Evolutionary conservation across 192 early-diverging fungal species (phyloP).

Genomic region (Hyaloraphidium curvatum): DNA sequence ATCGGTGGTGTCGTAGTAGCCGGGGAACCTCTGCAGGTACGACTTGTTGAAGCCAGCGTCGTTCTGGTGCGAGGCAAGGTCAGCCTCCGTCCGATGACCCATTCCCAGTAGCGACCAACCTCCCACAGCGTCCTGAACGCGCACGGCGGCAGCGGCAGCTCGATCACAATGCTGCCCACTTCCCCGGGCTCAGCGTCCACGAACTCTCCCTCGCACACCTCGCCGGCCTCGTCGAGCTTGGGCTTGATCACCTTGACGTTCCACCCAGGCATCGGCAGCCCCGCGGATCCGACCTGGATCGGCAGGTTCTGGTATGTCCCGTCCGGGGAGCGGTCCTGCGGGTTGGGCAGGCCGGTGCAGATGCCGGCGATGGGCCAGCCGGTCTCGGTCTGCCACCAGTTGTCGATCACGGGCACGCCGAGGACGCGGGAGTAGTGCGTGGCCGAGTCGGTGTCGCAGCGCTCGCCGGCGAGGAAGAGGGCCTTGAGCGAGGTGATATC

Average conservation of each 20-base stretch:
- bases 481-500: constrained; percentile 38
- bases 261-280: constrained; percentile 54
- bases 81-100: too few species aligned
- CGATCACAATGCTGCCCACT: constrained; percentile 56
- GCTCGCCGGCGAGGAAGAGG: constrained; percentile 61
- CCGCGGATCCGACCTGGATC: constrained; percentile 46
- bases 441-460: constrained; percentile 57
- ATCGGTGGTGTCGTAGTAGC: constrained; percentile 66
- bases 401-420: constrained; percentile 43
- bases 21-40: constrained; percentile 81
- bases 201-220: constrained; percentile 16
- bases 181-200: constrained; percentile 26
- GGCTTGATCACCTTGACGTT: constrained; percentile 42
- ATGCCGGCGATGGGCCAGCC: constrained; percentile 61
- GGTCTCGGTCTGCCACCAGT: constrained; percentile 78
- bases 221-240: constrained; percentile 6
- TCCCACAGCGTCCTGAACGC: constrained; percentile 57
- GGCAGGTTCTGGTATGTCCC: constrained; percentile 17
- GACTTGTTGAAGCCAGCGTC: constrained; percentile 39
- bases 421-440: constrained; percentile 31
- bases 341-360: constrained; percentile 32
- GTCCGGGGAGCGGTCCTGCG: constrained; percentile 4
- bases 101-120: too few species aligned
- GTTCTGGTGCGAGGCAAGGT: too few species aligned
- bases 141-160: constrained; percentile 60